Percentiles rank a stretch among this genome's conserved stretches.
Conservation (phyloP, 2,329 filamentous ascomycete genomes). For the Arthrobotrys entomopaga region DNA sequence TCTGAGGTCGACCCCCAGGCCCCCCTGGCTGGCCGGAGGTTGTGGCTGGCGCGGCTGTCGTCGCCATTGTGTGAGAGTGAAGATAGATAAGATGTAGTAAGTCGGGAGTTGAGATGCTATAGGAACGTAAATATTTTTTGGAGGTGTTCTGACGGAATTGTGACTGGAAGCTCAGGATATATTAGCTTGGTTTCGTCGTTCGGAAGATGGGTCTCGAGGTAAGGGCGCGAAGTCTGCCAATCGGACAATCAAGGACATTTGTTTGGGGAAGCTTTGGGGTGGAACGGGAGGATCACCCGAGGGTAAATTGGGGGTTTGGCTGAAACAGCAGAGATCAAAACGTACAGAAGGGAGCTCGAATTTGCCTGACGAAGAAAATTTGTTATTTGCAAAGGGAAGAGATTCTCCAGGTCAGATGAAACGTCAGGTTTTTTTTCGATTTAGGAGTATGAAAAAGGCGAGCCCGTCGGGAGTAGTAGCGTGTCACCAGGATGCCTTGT, state of each 20-base stretch:
- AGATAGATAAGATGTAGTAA: constrained; percentile 1
- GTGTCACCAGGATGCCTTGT: constrained; percentile 21
- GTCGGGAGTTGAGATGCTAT: constrained; percentile 11
- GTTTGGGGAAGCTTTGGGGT: not conserved
- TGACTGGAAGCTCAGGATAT: not conserved
- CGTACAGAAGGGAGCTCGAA: constrained; percentile 19
- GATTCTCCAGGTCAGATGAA: not conserved
- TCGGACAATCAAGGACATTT: constrained; percentile 25
- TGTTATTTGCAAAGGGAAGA: not conserved
- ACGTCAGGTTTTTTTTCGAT: not conserved
- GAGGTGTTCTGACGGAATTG: not conserved
- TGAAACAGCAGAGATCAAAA: constrained; percentile 12
- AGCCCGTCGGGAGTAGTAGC: constrained; percentile 32
- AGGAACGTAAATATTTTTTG: not conserved
- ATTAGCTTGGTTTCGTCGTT: not conserved
- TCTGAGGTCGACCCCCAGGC: constrained; percentile 46
- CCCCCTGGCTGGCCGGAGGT: constrained; percentile 49
- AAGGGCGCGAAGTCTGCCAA: constrained; percentile 34
- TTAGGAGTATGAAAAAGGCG: constrained; percentile 13
- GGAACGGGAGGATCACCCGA: not conserved
- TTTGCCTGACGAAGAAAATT: not conserved
- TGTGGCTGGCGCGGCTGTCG: constrained; percentile 52
- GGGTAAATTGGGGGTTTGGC: constrained; percentile 1
- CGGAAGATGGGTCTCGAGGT: not conserved
- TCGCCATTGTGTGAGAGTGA: constrained; percentile 38